Percentiles rank a stretch among this genome's conserved stretches.
These are phyloP conservation scores for Pinus tabuliformis DNA, from an alignment of 75 land plant species.

Conservation along the genomic window DNA sequence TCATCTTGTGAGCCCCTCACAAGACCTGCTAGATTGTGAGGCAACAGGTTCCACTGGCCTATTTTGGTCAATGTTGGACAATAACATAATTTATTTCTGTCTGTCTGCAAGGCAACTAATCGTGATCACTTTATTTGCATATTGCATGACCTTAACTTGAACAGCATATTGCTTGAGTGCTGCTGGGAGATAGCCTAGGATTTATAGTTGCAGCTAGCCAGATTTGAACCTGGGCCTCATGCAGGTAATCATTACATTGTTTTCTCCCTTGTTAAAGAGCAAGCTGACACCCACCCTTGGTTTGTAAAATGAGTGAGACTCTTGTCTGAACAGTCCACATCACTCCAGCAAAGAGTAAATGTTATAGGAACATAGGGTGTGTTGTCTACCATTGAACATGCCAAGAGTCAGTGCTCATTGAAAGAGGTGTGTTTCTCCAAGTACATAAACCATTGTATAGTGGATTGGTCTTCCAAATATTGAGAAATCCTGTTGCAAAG, in stretches of 20 bases:
- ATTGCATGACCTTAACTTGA: too few relatives aligned
- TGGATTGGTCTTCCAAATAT: neutral
- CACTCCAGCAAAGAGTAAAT: neutral
- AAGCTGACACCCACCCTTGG: neutral
- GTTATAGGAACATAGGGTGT: neutral
- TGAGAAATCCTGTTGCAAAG: too few relatives aligned
- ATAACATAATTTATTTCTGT: too few relatives aligned
- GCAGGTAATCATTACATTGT: neutral
- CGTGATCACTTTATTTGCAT: too few relatives aligned
- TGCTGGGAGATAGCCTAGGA: too few relatives aligned
- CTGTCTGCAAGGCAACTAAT: too few relatives aligned
- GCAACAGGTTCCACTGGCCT: too few relatives aligned
- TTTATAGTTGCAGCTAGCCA: neutral
- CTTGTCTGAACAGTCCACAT: neutral
- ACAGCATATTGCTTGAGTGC: too few relatives aligned
- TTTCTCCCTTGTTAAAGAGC: neutral
- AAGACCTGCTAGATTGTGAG: too few relatives aligned
- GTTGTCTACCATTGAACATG: neutral
- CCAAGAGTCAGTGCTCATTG: neutral
- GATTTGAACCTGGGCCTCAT: neutral
- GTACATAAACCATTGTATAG: neutral
- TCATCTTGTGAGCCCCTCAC: too few relatives aligned
- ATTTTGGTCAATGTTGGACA: too few relatives aligned
- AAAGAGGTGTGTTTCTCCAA: neutral
- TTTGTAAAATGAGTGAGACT: neutral